Conservation (phyloP, 495 filamentous ascomycete species). For the Aspergillus indologenus region DNA sequence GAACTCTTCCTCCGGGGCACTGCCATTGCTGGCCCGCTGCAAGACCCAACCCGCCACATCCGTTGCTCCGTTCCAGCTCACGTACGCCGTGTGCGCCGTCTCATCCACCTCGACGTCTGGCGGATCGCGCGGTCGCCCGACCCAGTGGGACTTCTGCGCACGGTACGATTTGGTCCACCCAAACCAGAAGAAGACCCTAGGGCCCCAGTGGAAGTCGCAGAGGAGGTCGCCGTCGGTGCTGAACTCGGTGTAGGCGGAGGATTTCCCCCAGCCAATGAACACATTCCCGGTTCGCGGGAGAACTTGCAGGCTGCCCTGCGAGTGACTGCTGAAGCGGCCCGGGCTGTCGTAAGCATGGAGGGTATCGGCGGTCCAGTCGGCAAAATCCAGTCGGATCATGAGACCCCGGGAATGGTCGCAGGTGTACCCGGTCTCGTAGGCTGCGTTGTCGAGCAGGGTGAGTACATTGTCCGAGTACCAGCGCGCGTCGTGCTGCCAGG, state of each 20-base stretch:
- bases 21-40: constrained; percentile 5
- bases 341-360: constrained; percentile 32
- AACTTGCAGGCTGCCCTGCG: constrained; percentile 51
- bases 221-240: constrained; percentile 41
- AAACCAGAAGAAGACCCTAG: constrained; percentile 13
- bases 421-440: constrained; percentile 18
- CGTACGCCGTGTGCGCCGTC: constrained; percentile 13
- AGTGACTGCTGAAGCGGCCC: constrained; percentile 38
- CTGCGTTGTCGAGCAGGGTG: constrained; percentile 45
- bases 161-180: constrained; percentile 19
- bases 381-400: constrained; percentile 31
- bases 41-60: constrained; percentile 21
- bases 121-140: constrained; percentile 14
- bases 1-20: constrained; percentile 2
- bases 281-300: constrained; percentile 41
- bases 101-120: constrained; percentile 16
- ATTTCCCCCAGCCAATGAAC: constrained; percentile 50
- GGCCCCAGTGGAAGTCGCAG: constrained; percentile 24
- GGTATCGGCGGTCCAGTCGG: constrained; percentile 24
- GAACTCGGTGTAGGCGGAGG: constrained; percentile 47
- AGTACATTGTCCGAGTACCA: constrained; percentile 31
- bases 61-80: constrained; percentile 34
- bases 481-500: constrained; percentile 53
- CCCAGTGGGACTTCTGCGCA: constrained; percentile 18
- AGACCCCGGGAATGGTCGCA: constrained; percentile 4